Base-by-base conservation (phyloP, 2,329 filamentous ascomycete genomes). In the Hypoxylon rubiginosum region DNA sequence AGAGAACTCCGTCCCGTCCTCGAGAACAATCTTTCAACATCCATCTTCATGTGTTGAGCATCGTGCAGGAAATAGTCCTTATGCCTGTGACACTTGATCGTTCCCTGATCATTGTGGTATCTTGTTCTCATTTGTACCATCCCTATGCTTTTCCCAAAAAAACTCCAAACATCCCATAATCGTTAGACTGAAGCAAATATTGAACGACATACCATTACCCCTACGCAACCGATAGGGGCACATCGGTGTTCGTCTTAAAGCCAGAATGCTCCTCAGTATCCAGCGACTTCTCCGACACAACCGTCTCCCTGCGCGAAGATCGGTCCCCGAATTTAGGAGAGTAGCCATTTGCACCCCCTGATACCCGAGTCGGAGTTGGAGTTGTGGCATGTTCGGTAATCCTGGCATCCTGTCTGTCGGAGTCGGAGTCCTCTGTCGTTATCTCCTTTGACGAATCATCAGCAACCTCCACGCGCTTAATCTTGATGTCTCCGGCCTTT, bases 91-190 rank as follows among this genome's bases (percentile, higher is more conserved):
- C 69, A 62, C 69, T 67, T 61, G 49, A 55, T 53, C 67, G 53
- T 69, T 62, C 58, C 69, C 64, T 66, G 57, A 69, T 64, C 62
- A 67, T 73, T 64, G 58, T 67, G 74, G 68, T 72, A 75, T 72
- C 65, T 68, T 63, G 45, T 67, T 54, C 59, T 60, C 58, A 64
- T 58, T 64, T 62, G 56, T 46, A 46, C 53, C 60, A 46, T 65
- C 55, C 60, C 17, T 66, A 69, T 68, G 68, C 63, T 64, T 50
- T 62, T 50, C 55, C 68, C 48, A 57, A 17, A 24, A 24, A 24
- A 72, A 73, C 66, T 70, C 67, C 68, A 66, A 65, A 62, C 60
- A 60, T 72, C 46, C 67, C 73, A 62, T 65, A 68, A 56, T 70
- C 66, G 63, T 72, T 43, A 43, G 58, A 68, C 56, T 52, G 60